Base-by-base conservation (phyloP, 2,329 filamentous ascomycete species). In the Cadophora gregata region DNA sequence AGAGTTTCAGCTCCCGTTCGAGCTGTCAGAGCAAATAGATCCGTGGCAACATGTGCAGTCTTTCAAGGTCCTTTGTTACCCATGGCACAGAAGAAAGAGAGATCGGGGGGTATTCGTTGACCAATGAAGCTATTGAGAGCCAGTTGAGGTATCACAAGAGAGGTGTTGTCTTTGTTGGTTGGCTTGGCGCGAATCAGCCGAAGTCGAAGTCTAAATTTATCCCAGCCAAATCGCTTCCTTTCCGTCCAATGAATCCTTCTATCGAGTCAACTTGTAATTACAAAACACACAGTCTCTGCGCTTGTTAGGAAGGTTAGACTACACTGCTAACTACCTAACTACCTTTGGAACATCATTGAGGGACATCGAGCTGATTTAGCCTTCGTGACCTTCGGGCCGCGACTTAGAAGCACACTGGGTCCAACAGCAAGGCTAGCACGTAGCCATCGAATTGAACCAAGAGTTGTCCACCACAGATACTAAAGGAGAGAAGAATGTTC, bases 1-100 rank as follows among this genome's bases (percentile, higher is more conserved):
- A 51, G 66, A 48, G 71, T 73, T 72, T 73, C 69, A 71, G 63
- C 61, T 67, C 33, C 53, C 51, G 38, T 61, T 48, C 25, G 58
- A 59, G 45, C 19, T 36, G 31, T 42, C 55, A 64, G 50, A 65
- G 69, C 68, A 63, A 71, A 63, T 69, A 64, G 63, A 33, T 14
- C 36, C 24, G 33, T 9, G 5, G 38, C 45, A 25, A 25, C 14
- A 56, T 53, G 31, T 36, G 36, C 31, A 38, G 25, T 19, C 50
- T 55, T 56, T 62, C 59, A 31, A 24, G 21, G 7, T 29, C 24
- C 33, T 31, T 21, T 47, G n/a, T 25, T 47, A n/a, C 25, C 45
- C 31, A 33, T 56, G 48, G 24, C n/a, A 63, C 48, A 12, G 9
- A 21, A 12, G 21, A 9, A 6, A 21, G 27, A 47, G 45, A 33